Base-by-base conservation (phyloP, 2,329 filamentous ascomycete genomes). In the Penicillium sp. region DNA sequence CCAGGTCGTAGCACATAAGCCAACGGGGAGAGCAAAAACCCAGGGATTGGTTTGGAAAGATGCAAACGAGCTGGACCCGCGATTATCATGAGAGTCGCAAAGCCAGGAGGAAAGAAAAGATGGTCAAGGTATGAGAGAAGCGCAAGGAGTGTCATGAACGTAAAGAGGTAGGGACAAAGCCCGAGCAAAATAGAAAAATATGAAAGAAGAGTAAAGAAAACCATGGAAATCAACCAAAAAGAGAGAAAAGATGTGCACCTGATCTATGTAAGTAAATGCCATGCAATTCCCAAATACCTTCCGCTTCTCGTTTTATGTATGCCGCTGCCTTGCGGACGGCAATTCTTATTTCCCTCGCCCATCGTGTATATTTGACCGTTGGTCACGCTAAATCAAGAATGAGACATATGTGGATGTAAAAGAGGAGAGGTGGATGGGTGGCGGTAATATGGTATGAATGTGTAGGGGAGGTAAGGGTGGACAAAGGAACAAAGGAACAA, bases 291-390 rank as follows among this genome's bases (percentile, higher is more conserved):
- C 69, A 74, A 69, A 73, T 70, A 69, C 70, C 68, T 69, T 69
- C 70, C 65, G 70, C 69, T 72, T 68, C 68, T 70, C 72, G 64
- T 73, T 74, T 74, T 73, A 73, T 72, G 64, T 71, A 72, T 67
- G 71, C 71, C 71, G 66, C 68, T 66, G 59, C 64, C 64, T 72
- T 68, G 73, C 60, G 69, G 69, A 70, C 65, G 66, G 66, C 67
- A 69, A 62, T 72, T 68, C 67, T 66, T 68, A 62, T 68, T 67
- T 67, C 67, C 70, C 68, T 74, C 70, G 70, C 73, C 71, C 71
- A 70, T 75, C 70, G 74, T 73, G 69, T 74, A 73, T 73, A 69
- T 73, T 75, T 70, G 72, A 73, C 74, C 71, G 72, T 74, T 74
- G 70, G 70, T 73, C 72, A 74, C 72, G 73, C 73, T 75, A 74